Percentiles rank a stretch among this genome's conserved stretches.
Evolutionary conservation across 805 yeast genomes (phyloP).

Genomic region (Candida piceae): DNA sequence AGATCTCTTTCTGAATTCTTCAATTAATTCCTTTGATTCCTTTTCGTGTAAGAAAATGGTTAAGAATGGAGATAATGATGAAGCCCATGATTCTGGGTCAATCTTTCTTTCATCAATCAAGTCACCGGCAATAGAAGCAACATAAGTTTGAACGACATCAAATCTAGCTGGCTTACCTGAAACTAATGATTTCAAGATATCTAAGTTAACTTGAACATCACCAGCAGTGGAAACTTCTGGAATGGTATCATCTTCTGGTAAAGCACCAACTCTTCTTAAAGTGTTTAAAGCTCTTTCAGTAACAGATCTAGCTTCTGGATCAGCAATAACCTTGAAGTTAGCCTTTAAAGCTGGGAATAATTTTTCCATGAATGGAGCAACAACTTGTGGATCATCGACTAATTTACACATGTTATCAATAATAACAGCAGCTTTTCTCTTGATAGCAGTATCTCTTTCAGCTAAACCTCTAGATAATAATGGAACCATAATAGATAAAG

Average conservation of each 20-base stretch:
- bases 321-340: constrained; percentile 96
- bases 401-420: constrained; percentile 99
- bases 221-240: constrained; percentile 99
- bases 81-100: constrained; percentile 88
- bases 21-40: constrained; percentile 85
- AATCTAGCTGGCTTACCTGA: constrained; percentile 72
- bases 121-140: constrained; percentile 97
- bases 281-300: constrained; percentile 96
- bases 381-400: constrained; percentile 99
- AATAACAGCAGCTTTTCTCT: constrained; percentile 99
- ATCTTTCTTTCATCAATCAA: constrained; percentile 96
- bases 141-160: constrained; percentile 69
- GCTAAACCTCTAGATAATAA: constrained; percentile 98
- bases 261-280: constrained; percentile 97
- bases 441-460: constrained; percentile 98
- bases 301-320: constrained; percentile 99
- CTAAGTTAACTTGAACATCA: constrained; percentile 85
- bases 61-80: constrained; percentile 86
- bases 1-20: constrained; percentile 92
- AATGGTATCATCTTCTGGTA: constrained; percentile 79
- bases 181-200: constrained; percentile 70
- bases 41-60: constrained; percentile 93
- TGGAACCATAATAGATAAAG: constrained; percentile 99
- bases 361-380: constrained; percentile 97
- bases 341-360: constrained; percentile 94